Evolutionary conservation across 2,329 filamentous ascomycete genomes (phyloP), one percentile per base, ranked within the genome.

Genomic region (Pseudocercospora ulei): DNA sequence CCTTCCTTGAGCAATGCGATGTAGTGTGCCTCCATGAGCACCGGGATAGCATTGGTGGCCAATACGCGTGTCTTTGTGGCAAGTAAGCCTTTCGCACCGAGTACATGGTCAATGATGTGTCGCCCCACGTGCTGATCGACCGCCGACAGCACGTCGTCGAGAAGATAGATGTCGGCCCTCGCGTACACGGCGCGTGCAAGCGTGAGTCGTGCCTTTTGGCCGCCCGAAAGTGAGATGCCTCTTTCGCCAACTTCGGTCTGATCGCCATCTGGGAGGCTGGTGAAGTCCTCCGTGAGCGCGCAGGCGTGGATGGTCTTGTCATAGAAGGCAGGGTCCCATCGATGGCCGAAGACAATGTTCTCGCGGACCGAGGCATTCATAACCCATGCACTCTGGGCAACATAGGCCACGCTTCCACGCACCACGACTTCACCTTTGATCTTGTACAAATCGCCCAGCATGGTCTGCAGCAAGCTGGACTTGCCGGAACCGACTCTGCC

Each of bases 51-150:
- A 58, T 98, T 98, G 12, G 90, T 98, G 6, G 90, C 87, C 34
- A 98, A 70, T 38, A 98, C 82, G 49, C 88, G 78, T 4, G 88
- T 95, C 65, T 96, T 96, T 24, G 80, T 75, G 35, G 70, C 73
- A 14, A 98, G 71, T 4, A 98, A 68, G 49, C 90, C 90, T 46
- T 79, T 80, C 3, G 81, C 71, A 7, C 90, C 90, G 22, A 98
- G 75, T 1, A 98, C 90, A 47, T 90, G 84, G 58, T 96, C 82
- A 54, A 95, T 95, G 41, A 98, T 73, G 63, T 98, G 90, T 48
- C 84, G 75, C 34, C 90, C 90, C 43, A 98, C 90, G 57, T 98
- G 90, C 49, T 93, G 88, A 63, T 98, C 90, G n/a, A 98, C 90
- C 0, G 92, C 90, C 9, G 88, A 96, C 7, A 98, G 71, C 45